phyloP scores from a whole-genome alignment of 2,329 filamentous ascomycete genomes.

The Ramularia collo-cygni region DNA sequence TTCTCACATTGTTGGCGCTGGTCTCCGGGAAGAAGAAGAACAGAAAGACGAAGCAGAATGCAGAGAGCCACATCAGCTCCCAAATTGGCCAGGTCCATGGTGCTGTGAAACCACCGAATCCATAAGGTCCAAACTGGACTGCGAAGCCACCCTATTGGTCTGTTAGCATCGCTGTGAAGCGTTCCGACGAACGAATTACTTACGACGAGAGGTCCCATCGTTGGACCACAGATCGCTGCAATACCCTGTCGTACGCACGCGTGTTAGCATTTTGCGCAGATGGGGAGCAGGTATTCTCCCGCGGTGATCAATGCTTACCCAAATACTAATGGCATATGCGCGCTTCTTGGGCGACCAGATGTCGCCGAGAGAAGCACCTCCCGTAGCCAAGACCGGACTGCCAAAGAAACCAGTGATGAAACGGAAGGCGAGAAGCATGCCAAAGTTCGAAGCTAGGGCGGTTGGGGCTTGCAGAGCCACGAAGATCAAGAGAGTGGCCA shows the following conservation, averaged over 20 bases:
- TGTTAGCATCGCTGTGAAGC: too few relatives aligned
- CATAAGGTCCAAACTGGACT: slow-evolving; percentile 26
- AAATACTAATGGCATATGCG: slow-evolving; percentile 35
- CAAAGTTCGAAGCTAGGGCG: slow-evolving; percentile 45
- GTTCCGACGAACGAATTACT: too few relatives aligned
- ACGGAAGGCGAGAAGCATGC: slow-evolving; percentile 46
- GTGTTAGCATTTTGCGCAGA: too few relatives aligned
- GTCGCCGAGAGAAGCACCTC: slow-evolving; percentile 39
- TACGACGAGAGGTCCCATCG: slow-evolving; percentile 35
- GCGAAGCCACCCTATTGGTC: slow-evolving; percentile 29
- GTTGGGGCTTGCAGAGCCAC: slow-evolving; percentile 44
- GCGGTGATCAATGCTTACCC: slow-evolving; percentile 14
- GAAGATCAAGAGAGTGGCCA: slow-evolving; percentile 43
- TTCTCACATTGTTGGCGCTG: slow-evolving; percentile 26
- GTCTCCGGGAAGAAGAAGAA: slow-evolving; percentile 37
- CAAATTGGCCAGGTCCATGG: slow-evolving; percentile 36
- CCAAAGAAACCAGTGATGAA: slow-evolving; percentile 49
- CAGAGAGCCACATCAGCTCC: slow-evolving; percentile 37
- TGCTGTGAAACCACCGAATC: slow-evolving; percentile 23
- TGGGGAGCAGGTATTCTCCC: too few relatives aligned
- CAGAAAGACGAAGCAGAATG: slow-evolving; percentile 33
- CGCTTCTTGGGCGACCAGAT: slow-evolving; percentile 35
- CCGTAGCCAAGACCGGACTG: slow-evolving; percentile 39
- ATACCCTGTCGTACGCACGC: slow-evolving; percentile 20
- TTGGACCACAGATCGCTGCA: slow-evolving; percentile 35